Conservation (phyloP, 1,284 basidiomycete species). For the Abortiporus biennis region DNA sequence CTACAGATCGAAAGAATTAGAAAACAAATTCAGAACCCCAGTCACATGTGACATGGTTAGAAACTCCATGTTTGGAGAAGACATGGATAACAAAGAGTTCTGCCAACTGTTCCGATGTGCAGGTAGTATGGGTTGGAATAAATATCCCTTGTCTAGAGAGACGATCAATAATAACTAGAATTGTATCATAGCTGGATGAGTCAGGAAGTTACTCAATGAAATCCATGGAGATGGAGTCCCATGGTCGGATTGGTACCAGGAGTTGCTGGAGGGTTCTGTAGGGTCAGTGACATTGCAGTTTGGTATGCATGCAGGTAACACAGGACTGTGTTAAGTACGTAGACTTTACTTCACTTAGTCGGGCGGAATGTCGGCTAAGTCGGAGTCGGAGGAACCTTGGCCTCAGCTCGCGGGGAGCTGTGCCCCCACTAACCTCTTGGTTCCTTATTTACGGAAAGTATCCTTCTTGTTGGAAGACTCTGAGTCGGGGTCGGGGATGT, state of each 20-base stretch:
- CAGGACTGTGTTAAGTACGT: no score
- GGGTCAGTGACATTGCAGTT: slow-evolving; percentile 21
- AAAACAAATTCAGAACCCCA: slow-evolving; percentile 35
- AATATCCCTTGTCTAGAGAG: slow-evolving; percentile 22
- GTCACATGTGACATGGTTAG: slow-evolving; percentile 31
- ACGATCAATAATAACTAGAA: slow-evolving; percentile 26
- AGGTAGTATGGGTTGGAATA: slow-evolving; percentile 19
- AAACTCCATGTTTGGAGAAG: neutral
- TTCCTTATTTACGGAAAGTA: no score
- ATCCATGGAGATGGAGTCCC: slow-evolving; percentile 31
- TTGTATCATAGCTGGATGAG: slow-evolving; percentile 24
- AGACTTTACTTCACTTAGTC: no score
- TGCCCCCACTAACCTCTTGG: no score
- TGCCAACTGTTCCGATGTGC: slow-evolving; percentile 26
- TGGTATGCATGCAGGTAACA: slow-evolving; percentile 20
- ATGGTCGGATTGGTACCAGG: slow-evolving; percentile 26
- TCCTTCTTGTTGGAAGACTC: no score
- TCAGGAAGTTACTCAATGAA: slow-evolving; percentile 28
- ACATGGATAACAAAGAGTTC: neutral
- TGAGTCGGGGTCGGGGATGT: no score
- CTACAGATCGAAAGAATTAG: slow-evolving; percentile 28
- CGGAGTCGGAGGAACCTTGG: no score
- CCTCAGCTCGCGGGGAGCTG: no score
- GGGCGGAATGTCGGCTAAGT: no score
- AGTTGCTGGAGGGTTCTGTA: slow-evolving; percentile 13